Conservation (phyloP, 148 eudicot species). For the Rhododendron williamsianum region DNA sequence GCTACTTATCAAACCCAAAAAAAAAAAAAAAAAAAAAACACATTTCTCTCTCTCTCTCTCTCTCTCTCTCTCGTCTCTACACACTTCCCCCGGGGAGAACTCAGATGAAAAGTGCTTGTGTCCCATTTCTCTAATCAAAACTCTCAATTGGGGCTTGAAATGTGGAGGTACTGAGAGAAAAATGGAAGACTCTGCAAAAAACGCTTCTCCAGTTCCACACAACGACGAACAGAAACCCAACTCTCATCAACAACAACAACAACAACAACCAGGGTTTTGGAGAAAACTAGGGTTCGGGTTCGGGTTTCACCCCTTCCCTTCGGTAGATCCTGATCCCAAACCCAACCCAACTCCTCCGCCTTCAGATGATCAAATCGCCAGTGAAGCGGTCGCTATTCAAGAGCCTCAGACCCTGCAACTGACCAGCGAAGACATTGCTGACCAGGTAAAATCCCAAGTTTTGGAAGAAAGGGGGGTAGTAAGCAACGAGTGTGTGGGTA, state of each 20-base stretch:
- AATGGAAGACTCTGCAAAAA: constrained; percentile 10
- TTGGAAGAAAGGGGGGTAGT: constrained; percentile 5
- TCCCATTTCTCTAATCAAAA: neutral
- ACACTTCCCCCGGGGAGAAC: neutral
- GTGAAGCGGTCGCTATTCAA: neutral
- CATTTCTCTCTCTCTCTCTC: neutral
- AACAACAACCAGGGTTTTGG: neutral
- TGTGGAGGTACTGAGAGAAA: neutral
- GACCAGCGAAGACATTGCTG: neutral
- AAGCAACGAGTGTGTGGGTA: neutral
- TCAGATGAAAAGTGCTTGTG: neutral
- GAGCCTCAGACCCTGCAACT: constrained; percentile 5
- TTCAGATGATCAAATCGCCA: neutral
- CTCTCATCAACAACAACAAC: neutral
- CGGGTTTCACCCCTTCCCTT: constrained; percentile 6
- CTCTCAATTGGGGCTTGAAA: constrained; percentile 11
- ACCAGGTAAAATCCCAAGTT: constrained; percentile 7
- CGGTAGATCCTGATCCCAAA: neutral
- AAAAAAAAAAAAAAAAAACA: too few relatives aligned
- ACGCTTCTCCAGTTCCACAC: neutral
- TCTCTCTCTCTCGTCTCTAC: neutral
- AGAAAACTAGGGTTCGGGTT: neutral
- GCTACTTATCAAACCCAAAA: neutral
- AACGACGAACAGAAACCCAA: neutral
- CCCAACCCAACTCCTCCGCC: neutral